Percentiles rank a stretch among this genome's conserved stretches.
Evolutionary conservation across 2,329 filamentous ascomycete genomes (phyloP).

Genomic region (Paradendryphiella salina): DNA sequence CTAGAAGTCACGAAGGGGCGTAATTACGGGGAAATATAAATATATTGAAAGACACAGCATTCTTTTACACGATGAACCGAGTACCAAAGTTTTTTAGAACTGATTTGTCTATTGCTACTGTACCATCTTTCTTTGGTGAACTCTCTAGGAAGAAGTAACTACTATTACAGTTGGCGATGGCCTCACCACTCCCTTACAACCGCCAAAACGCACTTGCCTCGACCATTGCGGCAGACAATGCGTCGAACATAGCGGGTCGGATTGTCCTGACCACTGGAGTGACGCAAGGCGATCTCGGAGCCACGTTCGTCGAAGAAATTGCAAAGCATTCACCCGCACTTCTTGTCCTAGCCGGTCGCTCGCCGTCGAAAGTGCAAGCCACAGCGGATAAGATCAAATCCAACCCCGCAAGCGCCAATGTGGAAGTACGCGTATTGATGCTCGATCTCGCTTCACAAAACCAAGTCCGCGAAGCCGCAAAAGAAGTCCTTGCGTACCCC

Average conservation of each 20-base stretch:
- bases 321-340: slow-evolving; percentile 34
- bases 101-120: background rate
- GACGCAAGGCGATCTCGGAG: slow-evolving; percentile 35
- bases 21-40: background rate
- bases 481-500: slow-evolving; percentile 31
- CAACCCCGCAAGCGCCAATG: slow-evolving; percentile 34
- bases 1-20: background rate
- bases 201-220: slow-evolving; percentile 29
- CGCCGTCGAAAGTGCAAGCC: slow-evolving; percentile 46
- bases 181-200: slow-evolving; percentile 27
- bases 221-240: slow-evolving; percentile 47
- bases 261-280: slow-evolving; percentile 46
- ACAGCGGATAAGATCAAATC: slow-evolving; percentile 46
- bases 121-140: background rate
- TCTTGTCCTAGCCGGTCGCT: slow-evolving; percentile 49
- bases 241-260: slow-evolving; percentile 52
- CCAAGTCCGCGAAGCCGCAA: slow-evolving; percentile 43
- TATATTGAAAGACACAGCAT: background rate
- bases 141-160: background rate
- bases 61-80: too few species aligned
- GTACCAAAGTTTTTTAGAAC: too few species aligned
- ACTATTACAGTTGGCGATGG: background rate
- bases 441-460: slow-evolving; percentile 47
- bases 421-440: slow-evolving; percentile 37
- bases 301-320: slow-evolving; percentile 33